phyloP scores from a whole-genome alignment of 495 filamentous ascomycete species.

The Aspergillus conjunctus region DNA sequence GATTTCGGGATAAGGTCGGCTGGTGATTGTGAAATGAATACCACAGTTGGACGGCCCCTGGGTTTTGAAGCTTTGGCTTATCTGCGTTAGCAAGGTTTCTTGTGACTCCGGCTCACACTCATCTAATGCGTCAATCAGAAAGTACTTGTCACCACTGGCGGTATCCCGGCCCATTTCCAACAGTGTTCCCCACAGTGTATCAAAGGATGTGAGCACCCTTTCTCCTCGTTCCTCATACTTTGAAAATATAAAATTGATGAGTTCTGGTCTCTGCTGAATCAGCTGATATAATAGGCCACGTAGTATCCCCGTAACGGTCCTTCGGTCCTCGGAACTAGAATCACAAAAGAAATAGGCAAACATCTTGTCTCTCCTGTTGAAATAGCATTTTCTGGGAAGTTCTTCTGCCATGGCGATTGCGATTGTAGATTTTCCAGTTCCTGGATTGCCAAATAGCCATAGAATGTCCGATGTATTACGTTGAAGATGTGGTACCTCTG shows the following conservation, averaged over 20 bases:
- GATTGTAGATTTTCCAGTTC: slow-evolving; percentile 36
- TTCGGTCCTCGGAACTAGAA: slow-evolving; percentile 19
- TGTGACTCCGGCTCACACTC: slow-evolving; percentile 31
- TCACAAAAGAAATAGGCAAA: slow-evolving; percentile 39
- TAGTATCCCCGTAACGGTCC: slow-evolving; percentile 26
- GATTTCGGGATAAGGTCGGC: slow-evolving; percentile 31
- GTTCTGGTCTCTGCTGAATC: slow-evolving; percentile 18
- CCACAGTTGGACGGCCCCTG: not conserved
- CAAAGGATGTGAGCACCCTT: slow-evolving; percentile 32
- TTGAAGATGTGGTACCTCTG: too few species aligned
- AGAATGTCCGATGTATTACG: slow-evolving; percentile 14
- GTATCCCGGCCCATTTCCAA: slow-evolving; percentile 17
- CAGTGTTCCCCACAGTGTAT: slow-evolving; percentile 30
- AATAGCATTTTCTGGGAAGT: slow-evolving; percentile 19
- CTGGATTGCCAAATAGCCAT: slow-evolving; percentile 32
- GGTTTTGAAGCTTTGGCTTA: not conserved
- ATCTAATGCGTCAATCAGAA: slow-evolving; percentile 33
- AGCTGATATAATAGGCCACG: slow-evolving; percentile 35
- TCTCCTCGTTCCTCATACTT: slow-evolving; percentile 26
- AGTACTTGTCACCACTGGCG: slow-evolving; percentile 20
- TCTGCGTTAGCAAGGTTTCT: slow-evolving; percentile 22
- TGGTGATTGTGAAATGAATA: slow-evolving; percentile 25
- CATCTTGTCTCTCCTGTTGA: slow-evolving; percentile 11
- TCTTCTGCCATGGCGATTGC: slow-evolving; percentile 27
- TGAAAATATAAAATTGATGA: slow-evolving; percentile 27